Base-by-base conservation (phyloP, 495 filamentous ascomycete genomes). In the Neohortaea acidophila region DNA sequence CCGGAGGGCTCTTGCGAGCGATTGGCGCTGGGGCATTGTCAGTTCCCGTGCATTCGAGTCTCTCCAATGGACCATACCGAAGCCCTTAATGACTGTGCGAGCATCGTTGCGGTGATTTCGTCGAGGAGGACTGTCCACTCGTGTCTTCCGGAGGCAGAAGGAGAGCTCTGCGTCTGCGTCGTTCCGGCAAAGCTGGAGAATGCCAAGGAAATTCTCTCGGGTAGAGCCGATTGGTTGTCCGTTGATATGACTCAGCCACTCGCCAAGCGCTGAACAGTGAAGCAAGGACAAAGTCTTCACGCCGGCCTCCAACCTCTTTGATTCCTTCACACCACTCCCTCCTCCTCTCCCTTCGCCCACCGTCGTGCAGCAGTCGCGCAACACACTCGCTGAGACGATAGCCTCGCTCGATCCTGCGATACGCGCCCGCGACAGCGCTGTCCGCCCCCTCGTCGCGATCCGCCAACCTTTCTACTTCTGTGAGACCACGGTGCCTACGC, bases 1-100 rank as follows among this genome's bases (percentile, higher is more conserved):
- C 62, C 79, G 74, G 63, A 74, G 72, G 56, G 78, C 68, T 60
- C 84, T 78, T 68, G 75, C 67, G 60, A 85, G 61, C 63, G 79
- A 66, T 61, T 80, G 78, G 73, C 85, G 84, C 84, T 85, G 66
- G 65, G n/a, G n/a, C 51, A 33, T 40, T 28, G 48, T 51, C 21
- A 43, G 38, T 12, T 37, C 22, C 5, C n/a, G 4, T 29, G 2
- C 7, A 21, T 28, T 20, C 7, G 1, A 5, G 20, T 33, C 4
- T 24, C 12, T 11, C 13, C 6, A 10, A 18, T 10, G 21, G 14
- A n/a, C 28, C 57, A 29, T 49, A 61, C 60, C 51, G 59, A 60
- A 35, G 53, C 52, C 49, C 57, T 63, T 45, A 61, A 33, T 37
- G 60, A 57, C 51, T 59, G 56, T 33, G 51, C 52, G 41, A 62